Evolutionary conservation across 805 yeast genomes (phyloP).

Genomic region (Zygoascus flipseniorum): DNA sequence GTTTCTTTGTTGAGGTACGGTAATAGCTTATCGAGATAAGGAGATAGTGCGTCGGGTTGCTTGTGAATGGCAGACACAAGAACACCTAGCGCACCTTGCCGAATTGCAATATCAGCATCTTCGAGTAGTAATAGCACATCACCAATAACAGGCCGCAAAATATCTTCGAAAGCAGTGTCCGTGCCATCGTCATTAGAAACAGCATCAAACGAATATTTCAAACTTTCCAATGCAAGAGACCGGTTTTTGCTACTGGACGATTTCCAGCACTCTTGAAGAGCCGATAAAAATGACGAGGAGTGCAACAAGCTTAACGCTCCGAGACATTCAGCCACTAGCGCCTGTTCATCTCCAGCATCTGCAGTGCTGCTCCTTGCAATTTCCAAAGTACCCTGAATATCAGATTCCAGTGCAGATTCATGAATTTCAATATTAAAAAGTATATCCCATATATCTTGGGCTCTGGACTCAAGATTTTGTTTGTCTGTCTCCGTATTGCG

Average conservation of each 20-base stretch:
- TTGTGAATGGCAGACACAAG: conserved; percentile 53
- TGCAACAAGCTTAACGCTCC: conserved; percentile 22
- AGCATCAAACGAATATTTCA: conserved; percentile 31
- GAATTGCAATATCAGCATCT: conserved; percentile 40
- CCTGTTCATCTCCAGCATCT: conserved; percentile 3
- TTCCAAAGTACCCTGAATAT: neutral
- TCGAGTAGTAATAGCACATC: conserved; percentile 26
- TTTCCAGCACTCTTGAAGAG: conserved; percentile 23
- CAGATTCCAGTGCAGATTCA: neutral
- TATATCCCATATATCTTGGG: conserved; percentile 20
- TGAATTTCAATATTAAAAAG: conserved; percentile 11
- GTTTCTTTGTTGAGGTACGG: conserved; percentile 49
- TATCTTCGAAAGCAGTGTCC: conserved; percentile 16
- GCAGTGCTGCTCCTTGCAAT: neutral
- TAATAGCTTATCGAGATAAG: conserved; percentile 38
- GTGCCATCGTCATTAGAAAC: conserved; percentile 9
- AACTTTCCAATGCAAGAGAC: conserved; percentile 28
- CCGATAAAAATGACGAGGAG: conserved; percentile 25
- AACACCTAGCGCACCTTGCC: conserved; percentile 52
- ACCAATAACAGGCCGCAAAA: conserved; percentile 20
- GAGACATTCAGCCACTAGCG: conserved; percentile 19
- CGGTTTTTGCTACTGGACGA: conserved; percentile 16
- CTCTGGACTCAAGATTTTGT: neutral
- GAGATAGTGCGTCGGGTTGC: conserved; percentile 39
- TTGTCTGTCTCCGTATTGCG: neutral